Conservation (phyloP, 495 filamentous ascomycete species). For the Tuber microsphaerosporum region DNA sequence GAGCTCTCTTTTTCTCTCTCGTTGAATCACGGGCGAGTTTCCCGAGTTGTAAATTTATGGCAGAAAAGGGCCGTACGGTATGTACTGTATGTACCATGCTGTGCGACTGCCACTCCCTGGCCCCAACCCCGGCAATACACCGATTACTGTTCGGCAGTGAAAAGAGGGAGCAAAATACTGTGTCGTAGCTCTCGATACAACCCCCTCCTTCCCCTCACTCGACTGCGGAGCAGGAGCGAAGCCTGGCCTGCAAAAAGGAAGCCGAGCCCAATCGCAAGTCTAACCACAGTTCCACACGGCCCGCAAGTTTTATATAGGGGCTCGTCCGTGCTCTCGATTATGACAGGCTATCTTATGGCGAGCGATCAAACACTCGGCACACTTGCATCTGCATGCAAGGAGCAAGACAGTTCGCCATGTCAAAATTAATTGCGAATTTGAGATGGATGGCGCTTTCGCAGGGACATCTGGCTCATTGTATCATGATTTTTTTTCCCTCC, state of each 20-base stretch:
- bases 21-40: not conserved
- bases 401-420: not conserved
- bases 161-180: not conserved
- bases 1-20: not conserved
- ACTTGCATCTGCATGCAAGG: not conserved
- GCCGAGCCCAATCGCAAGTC: not conserved
- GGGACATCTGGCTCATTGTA: not conserved
- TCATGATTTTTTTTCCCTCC: not conserved
- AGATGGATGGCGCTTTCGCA: constrained; percentile 1
- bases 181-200: not conserved
- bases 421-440: not conserved
- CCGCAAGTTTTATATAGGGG: not conserved
- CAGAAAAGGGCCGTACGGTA: not conserved
- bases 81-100: not conserved
- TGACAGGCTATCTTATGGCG: not conserved
- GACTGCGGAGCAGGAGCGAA: not conserved
- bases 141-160: not conserved
- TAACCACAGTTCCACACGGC: not conserved
- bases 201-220: not conserved
- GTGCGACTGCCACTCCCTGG: constrained; percentile 1
- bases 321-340: not conserved
- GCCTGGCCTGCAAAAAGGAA: not conserved
- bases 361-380: constrained; percentile 4
- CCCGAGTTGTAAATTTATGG: not conserved
- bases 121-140: not conserved